Percentiles rank a stretch among this genome's conserved stretches.
phyloP scores from a whole-genome alignment of 2,329 filamentous ascomycete species.

The Claviceps citrina region DNA sequence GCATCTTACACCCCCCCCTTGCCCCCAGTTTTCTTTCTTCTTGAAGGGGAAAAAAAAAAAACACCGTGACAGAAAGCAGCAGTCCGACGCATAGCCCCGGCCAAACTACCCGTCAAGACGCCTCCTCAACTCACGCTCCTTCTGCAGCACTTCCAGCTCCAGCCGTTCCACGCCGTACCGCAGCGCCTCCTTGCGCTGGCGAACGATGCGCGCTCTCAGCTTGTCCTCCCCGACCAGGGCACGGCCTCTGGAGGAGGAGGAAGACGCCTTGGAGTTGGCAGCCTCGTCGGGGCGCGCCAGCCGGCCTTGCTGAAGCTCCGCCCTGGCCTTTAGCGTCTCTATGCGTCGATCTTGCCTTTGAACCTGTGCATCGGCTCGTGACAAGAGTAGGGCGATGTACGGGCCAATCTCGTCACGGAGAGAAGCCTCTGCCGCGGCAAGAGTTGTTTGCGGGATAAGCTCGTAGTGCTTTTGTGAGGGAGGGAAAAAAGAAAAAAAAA shows the following conservation, averaged over 20 bases:
- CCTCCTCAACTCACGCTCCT: slow-evolving; percentile 43
- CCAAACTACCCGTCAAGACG: slow-evolving; percentile 24
- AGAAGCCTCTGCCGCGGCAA: slow-evolving; percentile 67
- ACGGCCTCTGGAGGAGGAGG: slow-evolving; percentile 10
- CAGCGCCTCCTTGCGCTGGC: slow-evolving; percentile 70
- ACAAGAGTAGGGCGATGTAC: slow-evolving; percentile 63
- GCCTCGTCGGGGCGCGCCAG: slow-evolving; percentile 21
- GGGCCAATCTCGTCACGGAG: slow-evolving; percentile 83
- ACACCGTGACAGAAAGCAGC: neutral
- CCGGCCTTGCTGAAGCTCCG: slow-evolving; percentile 66
- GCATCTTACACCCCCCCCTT: no score
- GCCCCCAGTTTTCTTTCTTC: no score
- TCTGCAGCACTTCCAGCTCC: slow-evolving; percentile 72
- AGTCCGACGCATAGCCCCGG: no score
- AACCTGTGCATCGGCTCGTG: slow-evolving; percentile 68
- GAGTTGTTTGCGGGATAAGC: slow-evolving; percentile 70
- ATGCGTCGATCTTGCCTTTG: slow-evolving; percentile 72
- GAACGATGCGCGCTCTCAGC: slow-evolving; percentile 42
- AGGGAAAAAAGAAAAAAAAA: neutral
- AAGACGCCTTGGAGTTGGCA: neutral
- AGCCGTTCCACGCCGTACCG: slow-evolving; percentile 76
- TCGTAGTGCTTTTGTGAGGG: slow-evolving; percentile 65
- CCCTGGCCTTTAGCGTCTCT: slow-evolving; percentile 66
- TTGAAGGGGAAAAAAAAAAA: no score
- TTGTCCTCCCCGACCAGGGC: slow-evolving; percentile 38